Conservation (phyloP, 352 stramenopile species). For the Pythium utonaiense region DNA sequence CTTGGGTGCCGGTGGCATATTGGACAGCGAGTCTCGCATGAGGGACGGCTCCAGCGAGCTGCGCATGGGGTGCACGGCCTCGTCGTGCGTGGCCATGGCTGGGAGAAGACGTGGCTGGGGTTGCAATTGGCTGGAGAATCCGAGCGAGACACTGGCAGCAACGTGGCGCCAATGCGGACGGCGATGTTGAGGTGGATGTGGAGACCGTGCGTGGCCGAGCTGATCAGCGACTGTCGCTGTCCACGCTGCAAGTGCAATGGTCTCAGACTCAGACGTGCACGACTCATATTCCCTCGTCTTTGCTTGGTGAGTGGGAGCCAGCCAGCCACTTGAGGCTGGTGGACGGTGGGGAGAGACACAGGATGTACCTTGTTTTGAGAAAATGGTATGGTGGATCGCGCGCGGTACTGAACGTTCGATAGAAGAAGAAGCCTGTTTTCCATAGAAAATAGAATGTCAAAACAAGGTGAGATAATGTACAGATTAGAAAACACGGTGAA, state of each 20-base stretch:
- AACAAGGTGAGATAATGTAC: background rate
- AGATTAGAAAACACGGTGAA: background rate
- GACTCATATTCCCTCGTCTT: conserved; percentile 7
- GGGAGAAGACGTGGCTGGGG: background rate
- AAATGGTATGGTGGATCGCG: background rate
- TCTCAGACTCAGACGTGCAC: conserved; percentile 20
- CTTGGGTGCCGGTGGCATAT: conserved; percentile 30
- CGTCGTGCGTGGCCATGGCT: conserved; percentile 7
- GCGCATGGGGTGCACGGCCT: conserved; percentile 5
- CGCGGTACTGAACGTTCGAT: background rate
- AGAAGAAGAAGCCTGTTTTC: background rate
- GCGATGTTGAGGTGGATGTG: conserved; percentile 1
- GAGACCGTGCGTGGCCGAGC: background rate
- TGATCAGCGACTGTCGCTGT: conserved; percentile 12
- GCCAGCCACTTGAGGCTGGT: conserved; percentile 8
- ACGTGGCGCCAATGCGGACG: background rate
- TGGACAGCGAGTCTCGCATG: conserved; percentile 16
- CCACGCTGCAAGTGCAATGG: background rate
- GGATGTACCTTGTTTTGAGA: conserved; percentile 12
- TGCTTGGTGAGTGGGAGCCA: background rate
- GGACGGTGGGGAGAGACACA: conserved; percentile 20
- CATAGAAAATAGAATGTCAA: background rate
- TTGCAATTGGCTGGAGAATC: background rate
- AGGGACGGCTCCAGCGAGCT: conserved; percentile 13
- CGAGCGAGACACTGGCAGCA: background rate